phyloP scores from a whole-genome alignment of 768 basidiomycete genomes.

The Suillus discolor region DNA sequence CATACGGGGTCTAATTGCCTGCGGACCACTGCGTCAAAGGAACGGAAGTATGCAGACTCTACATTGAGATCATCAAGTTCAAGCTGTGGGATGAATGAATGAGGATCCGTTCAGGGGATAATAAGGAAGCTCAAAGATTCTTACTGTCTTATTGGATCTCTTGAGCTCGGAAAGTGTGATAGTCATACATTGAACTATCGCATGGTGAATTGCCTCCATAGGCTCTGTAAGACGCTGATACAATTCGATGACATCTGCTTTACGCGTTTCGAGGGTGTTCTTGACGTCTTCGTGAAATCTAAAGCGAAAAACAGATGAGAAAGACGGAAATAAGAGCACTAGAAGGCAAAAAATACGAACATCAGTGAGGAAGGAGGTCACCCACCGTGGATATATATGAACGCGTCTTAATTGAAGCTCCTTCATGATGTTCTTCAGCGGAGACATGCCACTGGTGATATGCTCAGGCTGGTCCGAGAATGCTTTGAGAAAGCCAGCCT shows the following conservation, averaged over 20 bases:
- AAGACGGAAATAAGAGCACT: not conserved
- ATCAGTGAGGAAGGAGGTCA: not conserved
- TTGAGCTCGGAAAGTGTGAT: conserved; percentile 88
- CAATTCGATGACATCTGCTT: conserved; percentile 91
- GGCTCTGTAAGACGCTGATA: conserved; percentile 81
- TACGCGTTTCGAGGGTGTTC: conserved; percentile 74
- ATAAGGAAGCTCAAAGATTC: conserved; percentile 8
- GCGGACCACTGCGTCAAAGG: conserved; percentile 88
- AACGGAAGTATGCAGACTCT: conserved; percentile 91
- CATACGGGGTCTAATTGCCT: conserved; percentile 91
- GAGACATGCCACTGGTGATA: conserved; percentile 90
- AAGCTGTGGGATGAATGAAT: conserved; percentile 51
- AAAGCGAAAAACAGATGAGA: not conserved
- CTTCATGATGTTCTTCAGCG: conserved; percentile 89
- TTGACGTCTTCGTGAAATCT: conserved; percentile 94
- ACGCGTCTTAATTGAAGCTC: conserved; percentile 89
- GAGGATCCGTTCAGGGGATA: not conserved
- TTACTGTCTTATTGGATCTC: conserved; percentile 75
- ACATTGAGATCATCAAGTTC: conserved; percentile 93
- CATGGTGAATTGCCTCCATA: conserved; percentile 92
- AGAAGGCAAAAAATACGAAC: not conserved
- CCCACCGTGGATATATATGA: conserved; percentile 88
- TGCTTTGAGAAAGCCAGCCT: conserved; percentile 90
- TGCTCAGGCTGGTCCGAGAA: conserved; percentile 97
- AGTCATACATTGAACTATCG: conserved; percentile 93